Conservation (phyloP, 345 rosid species). For the Acer negundo region DNA sequence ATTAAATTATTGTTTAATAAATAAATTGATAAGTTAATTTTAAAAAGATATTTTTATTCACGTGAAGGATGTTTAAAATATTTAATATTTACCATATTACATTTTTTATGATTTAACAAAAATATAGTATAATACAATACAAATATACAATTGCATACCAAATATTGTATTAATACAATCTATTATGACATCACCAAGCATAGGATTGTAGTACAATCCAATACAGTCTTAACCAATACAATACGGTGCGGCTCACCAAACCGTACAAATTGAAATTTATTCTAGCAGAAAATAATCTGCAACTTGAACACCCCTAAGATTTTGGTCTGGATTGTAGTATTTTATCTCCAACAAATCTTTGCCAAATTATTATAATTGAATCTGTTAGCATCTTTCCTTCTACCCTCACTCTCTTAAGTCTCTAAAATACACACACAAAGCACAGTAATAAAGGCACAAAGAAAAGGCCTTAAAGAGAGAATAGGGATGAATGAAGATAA, state of each 20-base stretch:
- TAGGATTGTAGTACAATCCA: no score
- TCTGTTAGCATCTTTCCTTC: background rate
- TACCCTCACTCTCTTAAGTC: slow-evolving; percentile 5
- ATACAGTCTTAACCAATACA: no score
- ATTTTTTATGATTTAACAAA: no score
- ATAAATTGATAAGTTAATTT: background rate
- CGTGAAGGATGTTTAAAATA: no score
- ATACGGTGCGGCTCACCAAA: no score
- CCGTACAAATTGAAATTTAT: background rate
- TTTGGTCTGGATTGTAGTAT: background rate
- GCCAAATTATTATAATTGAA: background rate
- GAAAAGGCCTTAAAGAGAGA: background rate
- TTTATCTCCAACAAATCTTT: slow-evolving; percentile 9
- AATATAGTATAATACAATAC: no score
- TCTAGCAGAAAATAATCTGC: background rate
- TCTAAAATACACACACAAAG: background rate
- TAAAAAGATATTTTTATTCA: no score
- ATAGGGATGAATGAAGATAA: background rate
- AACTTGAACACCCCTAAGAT: background rate
- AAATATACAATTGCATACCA: no score
- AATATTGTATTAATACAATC: no score
- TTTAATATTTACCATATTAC: no score
- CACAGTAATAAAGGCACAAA: background rate
- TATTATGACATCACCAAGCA: no score
- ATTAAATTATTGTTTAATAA: no score